phyloP scores from a whole-genome alignment of 192 early-diverging fungal genomes.

The Coemansia umbellata region DNA sequence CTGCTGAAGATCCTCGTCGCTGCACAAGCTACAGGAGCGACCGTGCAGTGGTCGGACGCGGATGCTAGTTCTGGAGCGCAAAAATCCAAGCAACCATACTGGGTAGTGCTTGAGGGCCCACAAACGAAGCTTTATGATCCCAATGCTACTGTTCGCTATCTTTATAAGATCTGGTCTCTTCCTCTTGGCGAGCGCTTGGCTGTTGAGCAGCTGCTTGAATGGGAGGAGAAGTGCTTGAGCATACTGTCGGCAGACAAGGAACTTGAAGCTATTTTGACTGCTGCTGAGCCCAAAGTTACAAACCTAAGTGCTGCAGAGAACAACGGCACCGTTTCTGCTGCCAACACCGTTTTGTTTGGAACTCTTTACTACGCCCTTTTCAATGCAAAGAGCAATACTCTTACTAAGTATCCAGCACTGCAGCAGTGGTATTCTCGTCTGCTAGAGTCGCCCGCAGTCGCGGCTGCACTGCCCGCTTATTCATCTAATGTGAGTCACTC shows the following conservation, averaged over 20 bases:
- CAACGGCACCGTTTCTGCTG: conserved; percentile 17
- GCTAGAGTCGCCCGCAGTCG: conserved; percentile 7
- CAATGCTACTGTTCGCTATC: conserved; percentile 48
- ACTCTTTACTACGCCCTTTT: conserved; percentile 36
- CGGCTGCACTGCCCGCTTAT: conserved; percentile 29
- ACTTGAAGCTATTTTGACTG: conserved; percentile 15
- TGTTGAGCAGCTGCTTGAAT: conserved; percentile 44
- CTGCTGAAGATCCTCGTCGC: conserved; percentile 47
- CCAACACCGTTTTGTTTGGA: conserved; percentile 34
- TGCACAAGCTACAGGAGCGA: conserved; percentile 23
- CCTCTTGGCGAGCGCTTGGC: conserved; percentile 20
- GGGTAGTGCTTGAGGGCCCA: conserved; percentile 12
- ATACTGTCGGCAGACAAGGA: conserved; percentile 21
- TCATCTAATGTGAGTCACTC: conserved; percentile 43
- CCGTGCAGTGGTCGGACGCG: conserved; percentile 16
- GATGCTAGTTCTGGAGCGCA: conserved; percentile 6
- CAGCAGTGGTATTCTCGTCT: conserved; percentile 31
- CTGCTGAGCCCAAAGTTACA: conserved; percentile 7
- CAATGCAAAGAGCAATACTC: conserved; percentile 12
- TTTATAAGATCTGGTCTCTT: conserved; percentile 21
- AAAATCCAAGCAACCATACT: conserved; percentile 42
- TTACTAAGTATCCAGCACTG: conserved; percentile 18
- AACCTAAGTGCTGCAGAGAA: conserved; percentile 1
- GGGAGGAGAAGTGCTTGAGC: conserved; percentile 46
- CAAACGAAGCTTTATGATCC: conserved; percentile 40